Evolutionary conservation across 2,329 filamentous ascomycete species (phyloP).

Genomic region (Penicillium rolfsii): DNA sequence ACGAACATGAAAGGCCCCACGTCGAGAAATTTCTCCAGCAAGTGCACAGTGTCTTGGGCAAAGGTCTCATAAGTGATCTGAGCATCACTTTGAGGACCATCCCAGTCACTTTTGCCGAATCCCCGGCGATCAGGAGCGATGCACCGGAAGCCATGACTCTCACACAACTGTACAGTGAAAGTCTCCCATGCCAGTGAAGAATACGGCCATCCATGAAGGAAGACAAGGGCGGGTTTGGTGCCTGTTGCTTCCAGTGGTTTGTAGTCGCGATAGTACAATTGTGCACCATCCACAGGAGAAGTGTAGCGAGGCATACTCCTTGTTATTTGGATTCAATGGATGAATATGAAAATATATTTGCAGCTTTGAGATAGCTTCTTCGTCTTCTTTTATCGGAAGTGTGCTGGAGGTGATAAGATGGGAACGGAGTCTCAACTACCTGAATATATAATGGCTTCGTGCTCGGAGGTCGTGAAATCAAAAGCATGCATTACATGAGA

Average conservation of each 20-base stretch:
- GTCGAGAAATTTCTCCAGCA: constrained; percentile 25
- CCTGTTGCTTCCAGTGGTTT: constrained; percentile 15
- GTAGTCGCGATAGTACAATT: constrained; percentile 31
- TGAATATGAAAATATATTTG: neutral
- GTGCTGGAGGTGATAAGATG: neutral
- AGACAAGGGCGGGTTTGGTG: constrained; percentile 28
- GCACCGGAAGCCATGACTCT: constrained; percentile 34
- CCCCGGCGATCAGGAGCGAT: constrained; percentile 37
- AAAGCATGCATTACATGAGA: neutral
- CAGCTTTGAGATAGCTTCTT: neutral
- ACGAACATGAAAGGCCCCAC: constrained; percentile 32
- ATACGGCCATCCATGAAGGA: constrained; percentile 40
- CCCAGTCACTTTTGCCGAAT: constrained; percentile 38
- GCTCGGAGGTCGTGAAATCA: neutral
- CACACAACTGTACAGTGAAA: constrained; percentile 32
- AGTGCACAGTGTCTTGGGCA: constrained; percentile 30
- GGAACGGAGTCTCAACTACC: too few relatives aligned
- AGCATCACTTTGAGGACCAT: constrained; percentile 15
- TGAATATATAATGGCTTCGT: too few relatives aligned
- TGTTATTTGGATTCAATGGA: too few relatives aligned
- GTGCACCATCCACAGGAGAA: constrained; percentile 27
- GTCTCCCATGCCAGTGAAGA: constrained; percentile 36
- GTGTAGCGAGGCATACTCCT: constrained; percentile 26
- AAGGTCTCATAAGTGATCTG: constrained; percentile 35
- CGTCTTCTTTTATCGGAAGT: neutral